phyloP scores from a whole-genome alignment of 116 monocot genomes.

The Trichopus zeylanicus region DNA sequence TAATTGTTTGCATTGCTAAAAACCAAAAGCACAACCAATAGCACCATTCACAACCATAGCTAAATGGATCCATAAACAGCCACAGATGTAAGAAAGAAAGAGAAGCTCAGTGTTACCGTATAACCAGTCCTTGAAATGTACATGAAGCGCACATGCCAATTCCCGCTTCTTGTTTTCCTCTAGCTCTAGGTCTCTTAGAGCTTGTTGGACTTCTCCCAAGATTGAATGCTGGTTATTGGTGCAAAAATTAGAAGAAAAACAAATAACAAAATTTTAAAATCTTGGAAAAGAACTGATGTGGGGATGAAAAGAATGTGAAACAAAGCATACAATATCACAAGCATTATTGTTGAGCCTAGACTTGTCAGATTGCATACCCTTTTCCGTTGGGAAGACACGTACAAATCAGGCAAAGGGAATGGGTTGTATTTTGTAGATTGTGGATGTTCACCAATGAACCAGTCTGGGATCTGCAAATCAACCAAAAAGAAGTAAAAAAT shows the following conservation, averaged over 20 bases:
- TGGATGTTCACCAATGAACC: constrained; percentile 38
- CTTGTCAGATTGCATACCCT: constrained; percentile 29
- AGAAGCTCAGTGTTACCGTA: constrained; percentile 50
- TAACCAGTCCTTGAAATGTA: constrained; percentile 91
- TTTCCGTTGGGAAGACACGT: constrained; percentile 51
- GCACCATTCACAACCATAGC: background rate
- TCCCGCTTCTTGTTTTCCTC: constrained; percentile 70
- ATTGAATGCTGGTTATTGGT: constrained; percentile 35
- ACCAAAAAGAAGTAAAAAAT: background rate
- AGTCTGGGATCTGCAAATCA: constrained; percentile 76
- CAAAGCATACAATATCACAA: background rate
- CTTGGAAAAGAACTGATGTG: background rate
- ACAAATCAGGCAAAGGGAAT: constrained; percentile 69
- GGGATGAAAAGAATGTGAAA: background rate
- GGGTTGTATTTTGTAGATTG: constrained; percentile 60
- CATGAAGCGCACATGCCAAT: constrained; percentile 62
- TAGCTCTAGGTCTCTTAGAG: constrained; percentile 51
- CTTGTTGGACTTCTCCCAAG: constrained; percentile 57
- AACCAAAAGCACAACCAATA: no score
- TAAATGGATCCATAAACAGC: background rate
- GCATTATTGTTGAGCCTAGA: background rate
- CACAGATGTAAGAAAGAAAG: background rate
- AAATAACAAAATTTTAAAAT: background rate
- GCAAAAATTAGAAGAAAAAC: background rate
- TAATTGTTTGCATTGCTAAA: no score